phyloP scores from a whole-genome alignment of 2,329 filamentous ascomycete species.

The Fusarium chaquense region DNA sequence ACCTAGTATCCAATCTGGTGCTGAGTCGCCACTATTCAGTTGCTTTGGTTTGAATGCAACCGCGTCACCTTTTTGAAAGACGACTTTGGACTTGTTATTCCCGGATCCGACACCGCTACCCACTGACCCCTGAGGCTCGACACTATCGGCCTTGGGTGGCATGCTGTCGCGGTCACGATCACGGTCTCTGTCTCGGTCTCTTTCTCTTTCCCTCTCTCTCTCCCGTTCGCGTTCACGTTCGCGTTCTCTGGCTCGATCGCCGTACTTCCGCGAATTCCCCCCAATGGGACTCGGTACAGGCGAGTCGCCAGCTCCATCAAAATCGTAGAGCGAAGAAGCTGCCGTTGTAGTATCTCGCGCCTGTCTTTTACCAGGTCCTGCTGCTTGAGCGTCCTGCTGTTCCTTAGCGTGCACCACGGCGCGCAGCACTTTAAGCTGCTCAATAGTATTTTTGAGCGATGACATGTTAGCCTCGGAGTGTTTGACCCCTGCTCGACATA shows the following conservation, averaged over 20 bases:
- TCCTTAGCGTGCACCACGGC: slow-evolving; percentile 60
- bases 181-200: slow-evolving; percentile 52
- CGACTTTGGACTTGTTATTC: slow-evolving; percentile 62
- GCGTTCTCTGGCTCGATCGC: slow-evolving; percentile 54
- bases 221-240: slow-evolving; percentile 54
- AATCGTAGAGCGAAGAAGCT: slow-evolving; percentile 58
- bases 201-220: slow-evolving; percentile 51
- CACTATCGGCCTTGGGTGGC: slow-evolving; percentile 67
- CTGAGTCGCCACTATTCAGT: slow-evolving; percentile 58
- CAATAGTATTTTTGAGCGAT: slow-evolving; percentile 54
- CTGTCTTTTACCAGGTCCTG: slow-evolving; percentile 49
- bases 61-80: slow-evolving; percentile 71
- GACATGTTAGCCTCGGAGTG: slow-evolving; percentile 55
- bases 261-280: slow-evolving; percentile 52
- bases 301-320: slow-evolving; percentile 60
- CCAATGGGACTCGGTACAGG: slow-evolving; percentile 60
- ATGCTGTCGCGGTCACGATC: slow-evolving; percentile 56
- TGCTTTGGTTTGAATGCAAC: slow-evolving; percentile 74
- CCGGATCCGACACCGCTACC: slow-evolving; percentile 50
- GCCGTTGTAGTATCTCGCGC: slow-evolving; percentile 45
- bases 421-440: slow-evolving; percentile 58
- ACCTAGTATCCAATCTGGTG: slow-evolving; percentile 77
- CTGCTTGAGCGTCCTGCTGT: slow-evolving; percentile 52
- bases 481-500: slow-evolving; percentile 58
- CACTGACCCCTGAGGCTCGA: slow-evolving; percentile 62